Percentiles rank a stretch among this genome's conserved stretches.
phyloP scores from a whole-genome alignment of 495 filamentous ascomycete species.

The Aspergillus cavernicola region DNA sequence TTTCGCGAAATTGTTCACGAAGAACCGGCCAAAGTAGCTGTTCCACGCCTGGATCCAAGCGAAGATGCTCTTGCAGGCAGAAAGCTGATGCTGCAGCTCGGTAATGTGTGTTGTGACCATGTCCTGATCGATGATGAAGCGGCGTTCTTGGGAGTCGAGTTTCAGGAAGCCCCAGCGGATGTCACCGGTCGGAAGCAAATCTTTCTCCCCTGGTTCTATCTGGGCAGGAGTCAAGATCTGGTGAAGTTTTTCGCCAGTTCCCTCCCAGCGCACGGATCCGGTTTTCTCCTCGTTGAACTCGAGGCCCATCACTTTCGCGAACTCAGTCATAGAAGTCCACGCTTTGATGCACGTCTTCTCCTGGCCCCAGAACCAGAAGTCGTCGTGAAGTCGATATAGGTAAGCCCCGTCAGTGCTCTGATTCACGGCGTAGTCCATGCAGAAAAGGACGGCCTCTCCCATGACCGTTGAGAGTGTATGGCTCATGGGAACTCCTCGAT shows the following conservation, averaged over 20 bases:
- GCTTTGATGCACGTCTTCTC: constrained; percentile 51
- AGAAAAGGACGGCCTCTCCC: constrained; percentile 60
- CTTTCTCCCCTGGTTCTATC: background rate
- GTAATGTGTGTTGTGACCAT: constrained; percentile 60
- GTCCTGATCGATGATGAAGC: constrained; percentile 59
- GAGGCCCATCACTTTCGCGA: constrained; percentile 52
- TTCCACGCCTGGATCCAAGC: constrained; percentile 65
- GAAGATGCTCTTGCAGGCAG: constrained; percentile 53
- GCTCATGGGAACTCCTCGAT: constrained; percentile 55
- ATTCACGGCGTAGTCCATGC: constrained; percentile 64
- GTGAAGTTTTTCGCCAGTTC: background rate
- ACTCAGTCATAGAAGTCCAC: constrained; percentile 55
- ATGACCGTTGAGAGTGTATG: constrained; percentile 58
- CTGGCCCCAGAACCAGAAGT: constrained; percentile 67
- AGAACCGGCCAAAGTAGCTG: constrained; percentile 60
- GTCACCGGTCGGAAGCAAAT: constrained; percentile 47
- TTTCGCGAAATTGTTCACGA: constrained; percentile 62
- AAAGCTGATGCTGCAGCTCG: constrained; percentile 58
- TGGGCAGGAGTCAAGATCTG: background rate
- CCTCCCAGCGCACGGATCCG: constrained; percentile 47
- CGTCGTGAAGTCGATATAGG: constrained; percentile 62
- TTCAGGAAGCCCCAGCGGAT: constrained; percentile 66
- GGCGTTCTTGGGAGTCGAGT: constrained; percentile 51
- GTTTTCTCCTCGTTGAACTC: constrained; percentile 57
- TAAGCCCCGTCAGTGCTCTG: constrained; percentile 48